These are phyloP conservation scores for Venturia pyrina DNA, from an alignment of 2,329 filamentous ascomycete genomes.

Conservation along the genomic window DNA sequence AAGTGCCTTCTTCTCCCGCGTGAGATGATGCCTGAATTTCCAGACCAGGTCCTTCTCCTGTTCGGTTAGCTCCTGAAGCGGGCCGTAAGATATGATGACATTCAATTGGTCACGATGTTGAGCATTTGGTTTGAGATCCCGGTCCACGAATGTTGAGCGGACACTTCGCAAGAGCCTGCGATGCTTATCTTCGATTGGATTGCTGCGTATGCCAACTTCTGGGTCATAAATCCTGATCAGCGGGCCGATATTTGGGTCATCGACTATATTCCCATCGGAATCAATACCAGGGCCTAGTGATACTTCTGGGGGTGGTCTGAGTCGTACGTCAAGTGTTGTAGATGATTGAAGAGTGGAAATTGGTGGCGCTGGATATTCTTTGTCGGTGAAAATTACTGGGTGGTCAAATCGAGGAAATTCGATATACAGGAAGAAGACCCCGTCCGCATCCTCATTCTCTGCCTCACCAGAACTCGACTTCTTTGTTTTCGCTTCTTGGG, in stretches of 20 bases:
- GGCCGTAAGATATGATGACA: slow-evolving; percentile 73
- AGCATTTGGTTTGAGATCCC: slow-evolving; percentile 90
- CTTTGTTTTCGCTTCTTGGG: slow-evolving; percentile 37
- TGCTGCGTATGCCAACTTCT: slow-evolving; percentile 79
- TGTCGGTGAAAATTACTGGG: slow-evolving; percentile 86
- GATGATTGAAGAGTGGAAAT: slow-evolving; percentile 64
- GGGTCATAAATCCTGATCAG: slow-evolving; percentile 87
- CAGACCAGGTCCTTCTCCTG: slow-evolving; percentile 95
- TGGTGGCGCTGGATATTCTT: slow-evolving; percentile 80
- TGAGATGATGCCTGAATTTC: slow-evolving; percentile 94
- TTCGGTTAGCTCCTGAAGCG: slow-evolving; percentile 74
- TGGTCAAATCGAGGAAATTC: slow-evolving; percentile 94
- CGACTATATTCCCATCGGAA: slow-evolving; percentile 47
- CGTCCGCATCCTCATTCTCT: slow-evolving; percentile 36
- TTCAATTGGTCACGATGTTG: slow-evolving; percentile 93
- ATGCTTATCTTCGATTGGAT: slow-evolving; percentile 93
- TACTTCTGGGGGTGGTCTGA: slow-evolving; percentile 78
- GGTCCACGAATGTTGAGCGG: slow-evolving; percentile 85
- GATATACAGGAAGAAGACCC: slow-evolving; percentile 73
- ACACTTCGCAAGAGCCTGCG: slow-evolving; percentile 83
- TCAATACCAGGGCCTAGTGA: slow-evolving; percentile 86
- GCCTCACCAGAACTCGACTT: slow-evolving; percentile 14
- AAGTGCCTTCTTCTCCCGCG: slow-evolving; percentile 75
- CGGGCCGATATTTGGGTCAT: slow-evolving; percentile 43
- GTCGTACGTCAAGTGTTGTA: slow-evolving; percentile 54